Evolutionary conservation across 495 filamentous ascomycete species (phyloP), one percentile per base, ranked within the genome.

Genomic region (Penicillium antarcticum): DNA sequence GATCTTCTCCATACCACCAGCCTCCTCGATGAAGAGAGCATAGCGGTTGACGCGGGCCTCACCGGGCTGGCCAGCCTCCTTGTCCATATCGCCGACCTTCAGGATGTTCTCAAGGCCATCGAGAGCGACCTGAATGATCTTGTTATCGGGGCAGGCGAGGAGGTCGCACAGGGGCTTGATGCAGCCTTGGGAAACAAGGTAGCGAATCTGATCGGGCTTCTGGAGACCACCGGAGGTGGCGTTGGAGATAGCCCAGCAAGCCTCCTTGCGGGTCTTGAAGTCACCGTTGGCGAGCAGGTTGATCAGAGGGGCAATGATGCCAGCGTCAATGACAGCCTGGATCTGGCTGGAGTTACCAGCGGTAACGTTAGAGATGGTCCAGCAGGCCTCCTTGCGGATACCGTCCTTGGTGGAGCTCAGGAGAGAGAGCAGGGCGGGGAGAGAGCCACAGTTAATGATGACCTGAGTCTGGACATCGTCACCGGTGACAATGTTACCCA

Each of bases 191-290:
- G 81, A 69, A 40, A 99, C 95, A 44, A 99, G 80, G 62, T 96
- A 97, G 49, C 95, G 81, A 55, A 99, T 99, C 75, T 99, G 95
- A 24, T 97, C 95, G 4, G 95, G 95, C 79, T 97, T 97, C 75
- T 97, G 92, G 16, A 99, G 85, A 56, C 95, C 95, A 58, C 95
- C 95, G 10, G 91, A 96, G 12, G 95, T 99, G 23, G 95, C 95
- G 64, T 99, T 99, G 54, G 94, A 97, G 63, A 99, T 99, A 29
- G 95, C 95, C 95, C 95, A 99, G 76, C 95, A 99, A 49, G 95
- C 95, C 75, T 99, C 95, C 78, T 99, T 99, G 47, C 95, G 85
- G 36, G 95, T 99, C 87, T 99, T 99, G 70, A 99, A 88, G 69
- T 99, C 95, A 37, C 95, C 95, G 56, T 96, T 92, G 38, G 89